A percentile compares a stretch with the other conserved stretches of the same genome.
These are phyloP conservation scores for Leccinum fallax DNA, from an alignment of 1,284 basidiomycete genomes.

Conservation along the genomic window DNA sequence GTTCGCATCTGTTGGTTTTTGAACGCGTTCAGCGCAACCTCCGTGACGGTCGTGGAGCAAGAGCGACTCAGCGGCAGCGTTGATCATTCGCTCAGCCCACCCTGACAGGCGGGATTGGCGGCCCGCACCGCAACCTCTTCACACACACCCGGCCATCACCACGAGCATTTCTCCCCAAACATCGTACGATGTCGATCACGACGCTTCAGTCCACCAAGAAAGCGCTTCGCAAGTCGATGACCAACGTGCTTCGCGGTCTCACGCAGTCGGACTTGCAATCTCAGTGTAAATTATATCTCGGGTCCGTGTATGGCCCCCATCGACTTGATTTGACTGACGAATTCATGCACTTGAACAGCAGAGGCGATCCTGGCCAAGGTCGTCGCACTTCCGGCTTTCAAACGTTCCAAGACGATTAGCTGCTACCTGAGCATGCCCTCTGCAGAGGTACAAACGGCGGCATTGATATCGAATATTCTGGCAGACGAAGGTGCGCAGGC, in stretches of 20 bases:
- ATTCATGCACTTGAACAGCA: constrained; percentile 43
- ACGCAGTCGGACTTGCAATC: constrained; percentile 48
- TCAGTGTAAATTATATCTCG: constrained; percentile 53
- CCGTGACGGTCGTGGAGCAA: constrained; percentile 19
- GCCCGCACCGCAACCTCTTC: background rate
- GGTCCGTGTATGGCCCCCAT: background rate
- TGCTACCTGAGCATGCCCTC: constrained; percentile 80
- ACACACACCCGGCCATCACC: background rate
- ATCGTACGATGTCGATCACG: constrained; percentile 34
- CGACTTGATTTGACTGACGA: constrained; percentile 5
- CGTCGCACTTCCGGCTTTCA: constrained; percentile 53
- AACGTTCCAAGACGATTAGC: constrained; percentile 52
- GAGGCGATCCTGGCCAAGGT: constrained; percentile 51
- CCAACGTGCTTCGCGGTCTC: constrained; percentile 45
- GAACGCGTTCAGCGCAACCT: constrained; percentile 23
- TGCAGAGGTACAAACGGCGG: constrained; percentile 64
- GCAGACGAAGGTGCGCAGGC: constrained; percentile 27
- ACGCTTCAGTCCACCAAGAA: constrained; percentile 46
- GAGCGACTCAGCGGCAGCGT: constrained; percentile 9
- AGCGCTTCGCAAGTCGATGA: constrained; percentile 53
- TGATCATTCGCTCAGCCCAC: background rate
- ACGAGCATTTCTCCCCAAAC: background rate
- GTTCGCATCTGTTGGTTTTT: constrained; percentile 3
- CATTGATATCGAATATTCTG: constrained; percentile 36
- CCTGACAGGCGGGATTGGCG: background rate